Percentiles rank a stretch among this genome's conserved stretches.
Conservation (phyloP, 2,329 filamentous ascomycete genomes). For the Exutisphaerella laricina region DNA sequence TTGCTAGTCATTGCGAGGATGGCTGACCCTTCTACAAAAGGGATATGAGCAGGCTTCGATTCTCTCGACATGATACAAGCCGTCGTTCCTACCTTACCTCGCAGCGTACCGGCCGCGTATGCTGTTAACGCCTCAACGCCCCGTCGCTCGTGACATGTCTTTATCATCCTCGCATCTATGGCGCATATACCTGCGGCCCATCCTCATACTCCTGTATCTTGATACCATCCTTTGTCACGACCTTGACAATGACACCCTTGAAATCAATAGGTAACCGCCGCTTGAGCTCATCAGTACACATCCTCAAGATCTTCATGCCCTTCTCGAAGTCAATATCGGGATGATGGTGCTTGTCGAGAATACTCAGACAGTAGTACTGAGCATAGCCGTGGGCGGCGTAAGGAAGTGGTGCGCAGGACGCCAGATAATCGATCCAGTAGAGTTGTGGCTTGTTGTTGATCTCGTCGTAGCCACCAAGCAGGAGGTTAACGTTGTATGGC, state of each 20-base stretch:
- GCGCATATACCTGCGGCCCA: conserved; percentile 31
- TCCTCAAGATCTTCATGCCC: conserved; percentile 83
- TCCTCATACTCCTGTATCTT: conserved; percentile 80
- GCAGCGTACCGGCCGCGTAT: conserved; percentile 11
- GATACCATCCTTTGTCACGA: conserved; percentile 90
- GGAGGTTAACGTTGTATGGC: conserved; percentile 94
- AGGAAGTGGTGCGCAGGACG: conserved; percentile 56
- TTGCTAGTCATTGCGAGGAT: no score
- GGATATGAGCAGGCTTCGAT: no score
- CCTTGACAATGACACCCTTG: conserved; percentile 87
- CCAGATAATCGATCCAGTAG: conserved; percentile 28
- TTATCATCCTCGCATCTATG: conserved; percentile 13
- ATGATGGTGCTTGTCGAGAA: conserved; percentile 97
- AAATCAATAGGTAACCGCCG: conserved; percentile 96
- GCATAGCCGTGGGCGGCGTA: conserved; percentile 98
- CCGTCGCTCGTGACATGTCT: conserved; percentile 14
- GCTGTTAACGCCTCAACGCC: conserved; percentile 17
- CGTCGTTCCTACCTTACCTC: neutral
- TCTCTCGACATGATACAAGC: conserved; percentile 7
- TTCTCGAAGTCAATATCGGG: conserved; percentile 85
- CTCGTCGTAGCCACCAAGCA: conserved; percentile 88
- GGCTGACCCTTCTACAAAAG: no score
- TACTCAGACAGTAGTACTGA: conserved; percentile 98
- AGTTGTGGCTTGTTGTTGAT: conserved; percentile 58
- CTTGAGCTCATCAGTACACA: conserved; percentile 97